Base-by-base conservation (phyloP, 495 filamentous ascomycete species). In the Saxispiralis lemnorum region DNA sequence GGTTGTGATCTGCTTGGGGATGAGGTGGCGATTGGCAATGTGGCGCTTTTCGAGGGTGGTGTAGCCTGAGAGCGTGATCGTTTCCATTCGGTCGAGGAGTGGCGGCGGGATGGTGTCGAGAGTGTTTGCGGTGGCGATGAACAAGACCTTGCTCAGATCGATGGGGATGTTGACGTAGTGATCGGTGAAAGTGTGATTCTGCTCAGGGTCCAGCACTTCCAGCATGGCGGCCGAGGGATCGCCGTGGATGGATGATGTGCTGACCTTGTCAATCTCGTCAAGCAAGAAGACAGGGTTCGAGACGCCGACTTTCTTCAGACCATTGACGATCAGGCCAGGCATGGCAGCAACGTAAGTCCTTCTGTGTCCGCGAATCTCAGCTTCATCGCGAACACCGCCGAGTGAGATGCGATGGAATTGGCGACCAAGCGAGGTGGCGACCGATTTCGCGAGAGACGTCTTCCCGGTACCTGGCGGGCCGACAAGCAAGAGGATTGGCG, bases 221-320 rank as follows among this genome's bases (percentile, higher is more conserved):
- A 99, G 74, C 85, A 99, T 93, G 0, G 92, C 92, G n/a, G 92
- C 92, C 19, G 84, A 92, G 7, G 92, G 92, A 54, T 99, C 92
- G 31, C 92, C 92, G 53, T 99, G 85, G 62, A 85, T 81, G 59
- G 87, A 95, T 31, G 83, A 75, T 44, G 78, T 78, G 45, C 92
- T 87, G 41, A 96, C 71, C 67, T 99, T 99, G 68, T 99, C 92
- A 52, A 99, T 95, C 63, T 99, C 92, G 58, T 99, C 92, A 17
- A 99, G 76, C 41, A 99, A 63, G 64, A 96, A 87, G 28, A 99
- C 88, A 1, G 92, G 92, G 55, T 99, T 99, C 2, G 83, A 75
- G 14, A 96, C 87, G 31, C 86, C 88, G 37, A 89, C 92, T 59
- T 96, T 99, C 68, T 88, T 92, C 40, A 99, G 63, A 4, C 88